Conservation (phyloP, 805 yeast species). For the Barnettozyma sp. region DNA sequence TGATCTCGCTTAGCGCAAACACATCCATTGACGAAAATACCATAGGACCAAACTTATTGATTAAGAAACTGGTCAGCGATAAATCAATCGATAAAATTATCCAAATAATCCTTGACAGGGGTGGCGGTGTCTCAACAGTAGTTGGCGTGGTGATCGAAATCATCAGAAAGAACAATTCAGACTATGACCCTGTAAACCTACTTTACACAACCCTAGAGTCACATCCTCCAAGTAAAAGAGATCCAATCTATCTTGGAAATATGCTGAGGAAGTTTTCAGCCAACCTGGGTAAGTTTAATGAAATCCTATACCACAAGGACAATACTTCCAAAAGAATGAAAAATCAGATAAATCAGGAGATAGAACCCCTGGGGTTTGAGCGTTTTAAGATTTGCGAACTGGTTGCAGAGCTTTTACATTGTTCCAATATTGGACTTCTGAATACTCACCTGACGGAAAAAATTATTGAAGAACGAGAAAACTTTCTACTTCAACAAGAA, state of each 20-base stretch:
- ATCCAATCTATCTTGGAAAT: conserved; percentile 84
- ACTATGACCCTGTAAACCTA: conserved; percentile 82
- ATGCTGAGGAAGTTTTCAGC: conserved; percentile 69
- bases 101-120: conserved; percentile 57
- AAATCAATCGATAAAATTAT: conserved; percentile 56
- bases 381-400: conserved; percentile 89
- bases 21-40: conserved; percentile 71
- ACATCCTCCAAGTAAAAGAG: conserved; percentile 85
- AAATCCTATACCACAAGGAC: conserved; percentile 30
- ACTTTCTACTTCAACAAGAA: conserved; percentile 37
- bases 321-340: conserved; percentile 26
- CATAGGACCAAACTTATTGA: conserved; percentile 89
- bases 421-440: conserved; percentile 89
- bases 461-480: conserved; percentile 65
- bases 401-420: conserved; percentile 89
- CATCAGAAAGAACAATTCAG: conserved; percentile 91
- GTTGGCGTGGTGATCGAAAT: conserved; percentile 91
- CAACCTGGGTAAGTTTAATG: conserved; percentile 49
- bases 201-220: conserved; percentile 65
- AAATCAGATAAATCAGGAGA: conserved; percentile 44
- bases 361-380: conserved; percentile 87
- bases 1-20: conserved; percentile 92
- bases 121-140: conserved; percentile 81
- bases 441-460: conserved; percentile 71
- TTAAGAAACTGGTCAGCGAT: conserved; percentile 77